Evolutionary conservation across 768 basidiomycete species (phyloP), one percentile per base, ranked within the genome.

Genomic region (Hygrocybe punicea): DNA sequence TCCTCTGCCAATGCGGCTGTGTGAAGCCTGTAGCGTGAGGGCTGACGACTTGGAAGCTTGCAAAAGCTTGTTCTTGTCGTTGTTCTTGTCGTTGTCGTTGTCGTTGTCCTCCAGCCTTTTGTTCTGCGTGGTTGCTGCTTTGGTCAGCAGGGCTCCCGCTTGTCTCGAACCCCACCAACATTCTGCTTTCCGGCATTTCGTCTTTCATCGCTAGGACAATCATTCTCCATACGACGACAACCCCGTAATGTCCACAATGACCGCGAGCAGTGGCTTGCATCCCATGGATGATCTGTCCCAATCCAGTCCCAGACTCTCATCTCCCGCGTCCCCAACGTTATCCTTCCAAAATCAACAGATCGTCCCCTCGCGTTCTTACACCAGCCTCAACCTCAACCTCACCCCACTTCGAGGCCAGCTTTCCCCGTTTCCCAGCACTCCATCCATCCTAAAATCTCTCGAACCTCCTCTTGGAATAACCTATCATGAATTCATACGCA

Each of bases 381-480:
- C 75, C 51, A 75, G 70, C 55, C 65, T 72, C 24, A 68, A 67
- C 59, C 65, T 75, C 51, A 75, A 70, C 55, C 65, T 72, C 24
- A 68, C 67, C 59, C 65, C 72, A 19, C 64, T 76, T 36, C 78
- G 76, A 58, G 73, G 73, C 48, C 79, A 78, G 56, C 72, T 65
- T 56, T 72, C 73, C 21, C 73, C 75, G 1, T 80, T 79, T 46
- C 76, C 73, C 6, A 62, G 65, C 13, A 78, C 76, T 3, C 74
- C 73, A 59, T 78, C 75, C 37, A 64, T 58, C 65, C 74, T 40
- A 24, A 45, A 37, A 6, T 16, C 36, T 23, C 74, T 84, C 21
- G 87, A 90, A 2, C 78, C 84, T 0, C 87, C 86, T 3, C 64
- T 73, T 0, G 85, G 83, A 24, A 66, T 82, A n/a, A 62, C 81